Percentiles rank a stretch among this genome's conserved stretches.
Conservation (phyloP, 768 basidiomycete genomes). For the Boletus eberwhitei region DNA sequence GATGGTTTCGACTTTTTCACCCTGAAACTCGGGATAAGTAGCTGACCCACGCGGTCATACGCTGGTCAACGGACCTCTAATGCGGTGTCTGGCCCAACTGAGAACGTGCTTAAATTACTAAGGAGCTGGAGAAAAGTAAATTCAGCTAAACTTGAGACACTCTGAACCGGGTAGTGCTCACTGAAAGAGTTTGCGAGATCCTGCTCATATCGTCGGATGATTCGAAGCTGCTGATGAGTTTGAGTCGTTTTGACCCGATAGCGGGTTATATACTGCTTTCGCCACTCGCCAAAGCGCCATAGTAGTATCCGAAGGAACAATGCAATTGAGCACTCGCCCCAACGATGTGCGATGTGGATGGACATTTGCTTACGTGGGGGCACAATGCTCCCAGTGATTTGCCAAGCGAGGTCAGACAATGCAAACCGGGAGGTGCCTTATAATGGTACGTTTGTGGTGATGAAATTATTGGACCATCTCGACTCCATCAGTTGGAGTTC, state of each 20-base stretch:
- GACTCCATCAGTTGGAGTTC: neutral
- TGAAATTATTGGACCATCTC: neutral
- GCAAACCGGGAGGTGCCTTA: slow-evolving; percentile 3
- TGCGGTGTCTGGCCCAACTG: slow-evolving; percentile 4
- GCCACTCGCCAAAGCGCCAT: slow-evolving; percentile 26
- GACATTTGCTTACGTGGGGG: slow-evolving; percentile 11
- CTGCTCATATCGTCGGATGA: slow-evolving; percentile 24
- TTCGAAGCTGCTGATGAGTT: neutral
- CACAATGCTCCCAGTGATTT: neutral
- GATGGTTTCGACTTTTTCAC: slow-evolving; percentile 18
- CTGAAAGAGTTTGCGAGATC: slow-evolving; percentile 30
- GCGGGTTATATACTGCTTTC: slow-evolving; percentile 24
- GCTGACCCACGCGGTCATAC: slow-evolving; percentile 1
- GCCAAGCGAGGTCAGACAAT: neutral
- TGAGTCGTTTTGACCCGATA: neutral
- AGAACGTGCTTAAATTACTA: slow-evolving; percentile 22
- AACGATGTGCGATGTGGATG: slow-evolving; percentile 10
- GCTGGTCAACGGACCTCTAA: slow-evolving; percentile 18
- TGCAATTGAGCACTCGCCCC: slow-evolving; percentile 10
- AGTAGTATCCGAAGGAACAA: slow-evolving; percentile 18
- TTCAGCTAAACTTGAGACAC: neutral
- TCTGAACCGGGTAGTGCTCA: slow-evolving; percentile 11
- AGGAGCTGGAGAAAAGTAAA: slow-evolving; percentile 18
- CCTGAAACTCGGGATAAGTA: slow-evolving; percentile 12
- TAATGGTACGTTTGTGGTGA: neutral